Conservation (phyloP, 306 rosid genomes). For the Hylodesmum podocarpum region DNA sequence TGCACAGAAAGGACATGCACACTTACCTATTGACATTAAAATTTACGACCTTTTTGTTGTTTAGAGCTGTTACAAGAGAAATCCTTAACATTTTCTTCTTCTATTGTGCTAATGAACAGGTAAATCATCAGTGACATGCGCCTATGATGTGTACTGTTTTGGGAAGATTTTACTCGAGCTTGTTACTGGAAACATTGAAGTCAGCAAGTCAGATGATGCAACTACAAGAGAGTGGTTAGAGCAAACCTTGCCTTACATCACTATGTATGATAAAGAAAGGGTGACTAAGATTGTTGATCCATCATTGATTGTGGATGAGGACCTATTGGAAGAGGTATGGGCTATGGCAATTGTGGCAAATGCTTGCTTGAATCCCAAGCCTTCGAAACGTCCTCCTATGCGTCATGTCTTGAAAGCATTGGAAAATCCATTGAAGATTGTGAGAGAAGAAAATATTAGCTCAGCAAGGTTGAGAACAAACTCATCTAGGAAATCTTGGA, state of each 20-base stretch:
- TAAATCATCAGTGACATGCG: slow-evolving; percentile 51
- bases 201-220: slow-evolving; percentile 68
- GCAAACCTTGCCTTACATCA: slow-evolving; percentile 58
- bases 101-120: slow-evolving; percentile 52
- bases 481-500: slow-evolving; percentile 90
- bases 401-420: slow-evolving; percentile 80
- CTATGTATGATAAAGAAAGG: slow-evolving; percentile 65
- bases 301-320: slow-evolving; percentile 78
- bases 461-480: slow-evolving; percentile 74
- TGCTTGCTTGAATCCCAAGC: slow-evolving; percentile 85
- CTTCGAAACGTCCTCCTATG: slow-evolving; percentile 90
- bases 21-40: background rate
- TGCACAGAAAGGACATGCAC: background rate
- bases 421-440: slow-evolving; percentile 92
- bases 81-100: background rate
- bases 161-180: slow-evolving; percentile 90
- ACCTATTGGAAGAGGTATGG: slow-evolving; percentile 93
- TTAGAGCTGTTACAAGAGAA: background rate
- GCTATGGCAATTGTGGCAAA: slow-evolving; percentile 91
- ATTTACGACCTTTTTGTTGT: background rate
- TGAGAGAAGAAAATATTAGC: slow-evolving; percentile 77
- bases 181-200: slow-evolving; percentile 77
- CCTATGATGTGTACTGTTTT: slow-evolving; percentile 77
- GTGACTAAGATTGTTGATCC: slow-evolving; percentile 77
- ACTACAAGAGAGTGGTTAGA: slow-evolving; percentile 75